These are phyloP conservation scores for Myrmaecium sp. DNA, from an alignment of 2,329 filamentous ascomycete genomes.

Conservation along the genomic window DNA sequence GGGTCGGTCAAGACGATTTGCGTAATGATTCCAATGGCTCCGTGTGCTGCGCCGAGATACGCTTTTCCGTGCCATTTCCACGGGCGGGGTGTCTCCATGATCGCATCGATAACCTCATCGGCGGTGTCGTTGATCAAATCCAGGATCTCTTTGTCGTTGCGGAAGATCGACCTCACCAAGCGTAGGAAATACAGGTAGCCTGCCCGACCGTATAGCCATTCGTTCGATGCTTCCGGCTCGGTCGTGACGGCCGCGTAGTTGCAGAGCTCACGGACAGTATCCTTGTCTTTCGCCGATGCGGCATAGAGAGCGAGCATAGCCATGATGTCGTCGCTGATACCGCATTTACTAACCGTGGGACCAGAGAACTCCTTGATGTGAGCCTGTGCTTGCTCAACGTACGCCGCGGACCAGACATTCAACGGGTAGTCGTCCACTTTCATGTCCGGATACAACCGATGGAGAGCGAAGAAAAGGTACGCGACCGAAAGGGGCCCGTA, in stretches of 20 bases:
- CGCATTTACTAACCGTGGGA: constrained; percentile 28
- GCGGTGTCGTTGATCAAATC: constrained; percentile 38
- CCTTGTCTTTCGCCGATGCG: constrained; percentile 30
- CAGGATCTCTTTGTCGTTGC: constrained; percentile 30
- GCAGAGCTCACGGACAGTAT: constrained; percentile 33
- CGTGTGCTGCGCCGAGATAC: constrained; percentile 52
- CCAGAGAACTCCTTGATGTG: constrained; percentile 32
- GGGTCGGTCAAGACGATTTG: constrained; percentile 47
- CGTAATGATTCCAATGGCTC: constrained; percentile 52
- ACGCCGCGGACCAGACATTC: constrained; percentile 32
- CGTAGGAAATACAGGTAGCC: constrained; percentile 53
- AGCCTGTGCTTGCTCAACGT: constrained; percentile 32
- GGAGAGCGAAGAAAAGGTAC: constrained; percentile 32
- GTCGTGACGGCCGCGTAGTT: constrained; percentile 29
- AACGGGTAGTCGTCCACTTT: constrained; percentile 28
- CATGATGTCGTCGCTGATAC: constrained; percentile 34
- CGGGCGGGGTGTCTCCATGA: constrained; percentile 36
- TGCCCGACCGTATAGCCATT: constrained; percentile 50
- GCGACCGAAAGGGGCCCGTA: constrained; percentile 33
- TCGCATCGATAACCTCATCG: constrained; percentile 39
- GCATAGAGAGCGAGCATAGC: constrained; percentile 32
- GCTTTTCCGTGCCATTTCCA: constrained; percentile 49
- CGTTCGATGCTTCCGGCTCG: constrained; percentile 34
- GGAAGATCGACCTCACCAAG: constrained; percentile 41
- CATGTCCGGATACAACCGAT: constrained; percentile 31